These are phyloP conservation scores for Mucor circinelloides DNA, from an alignment of 371 early-diverging fungal genomes.

Conservation along the genomic window DNA sequence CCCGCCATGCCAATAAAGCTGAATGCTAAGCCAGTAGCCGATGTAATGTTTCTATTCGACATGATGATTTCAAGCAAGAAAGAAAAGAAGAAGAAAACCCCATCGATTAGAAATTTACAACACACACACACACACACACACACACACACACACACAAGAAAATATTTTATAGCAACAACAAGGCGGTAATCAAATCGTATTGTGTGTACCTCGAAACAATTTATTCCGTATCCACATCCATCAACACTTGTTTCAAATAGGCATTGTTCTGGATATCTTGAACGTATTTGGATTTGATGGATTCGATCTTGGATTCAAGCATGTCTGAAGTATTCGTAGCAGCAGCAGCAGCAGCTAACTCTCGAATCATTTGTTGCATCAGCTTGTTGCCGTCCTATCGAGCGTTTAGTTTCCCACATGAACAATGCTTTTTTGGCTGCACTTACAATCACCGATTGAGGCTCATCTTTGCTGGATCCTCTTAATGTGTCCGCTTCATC, in stretches of 20 bases:
- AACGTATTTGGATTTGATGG: slow-evolving; percentile 45
- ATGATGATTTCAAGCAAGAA: slow-evolving; percentile 1
- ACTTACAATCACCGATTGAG: slow-evolving; percentile 1
- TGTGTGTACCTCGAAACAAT: neutral
- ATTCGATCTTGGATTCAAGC: slow-evolving; percentile 33
- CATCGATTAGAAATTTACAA: neutral
- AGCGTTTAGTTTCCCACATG: neutral
- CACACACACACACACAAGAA: neutral
- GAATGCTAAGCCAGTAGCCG: slow-evolving; percentile 15
- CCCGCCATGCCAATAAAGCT: slow-evolving; percentile 32
- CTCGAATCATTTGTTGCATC: slow-evolving; percentile 32
- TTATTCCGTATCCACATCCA: neutral
- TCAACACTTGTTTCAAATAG: slow-evolving; percentile 43
- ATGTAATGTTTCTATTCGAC: neutral
- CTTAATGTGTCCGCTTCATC: slow-evolving; percentile 33
- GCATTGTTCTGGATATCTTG: slow-evolving; percentile 46
- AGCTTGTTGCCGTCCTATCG: neutral
- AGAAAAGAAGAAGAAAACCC: neutral
- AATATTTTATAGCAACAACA: neutral
- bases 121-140: too few relatives aligned
- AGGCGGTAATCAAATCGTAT: neutral
- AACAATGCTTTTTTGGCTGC: neutral
- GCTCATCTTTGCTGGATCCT: neutral
- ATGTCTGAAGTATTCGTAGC: too few relatives aligned
- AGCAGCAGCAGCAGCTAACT: slow-evolving; percentile 41